These are phyloP conservation scores for Fonsecaea pedrosoi DNA, from an alignment of 2,329 filamentous ascomycete genomes.

Conservation along the genomic window DNA sequence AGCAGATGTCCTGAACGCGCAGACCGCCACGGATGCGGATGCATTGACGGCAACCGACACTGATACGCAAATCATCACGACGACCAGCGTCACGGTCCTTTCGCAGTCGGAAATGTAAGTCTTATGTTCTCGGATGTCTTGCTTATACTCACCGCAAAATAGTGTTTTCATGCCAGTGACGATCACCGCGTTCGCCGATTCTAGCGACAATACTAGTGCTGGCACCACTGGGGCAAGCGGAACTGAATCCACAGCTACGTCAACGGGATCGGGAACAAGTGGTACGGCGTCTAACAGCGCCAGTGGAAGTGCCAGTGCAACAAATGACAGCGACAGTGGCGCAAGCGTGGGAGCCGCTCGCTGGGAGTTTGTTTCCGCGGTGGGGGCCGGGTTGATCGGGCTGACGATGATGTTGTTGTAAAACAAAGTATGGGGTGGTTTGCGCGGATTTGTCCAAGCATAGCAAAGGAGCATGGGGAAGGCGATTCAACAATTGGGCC, in stretches of 20 bases:
- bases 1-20: slow-evolving; percentile 13
- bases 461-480: slow-evolving; percentile 1
- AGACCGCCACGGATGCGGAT: slow-evolving; percentile 14
- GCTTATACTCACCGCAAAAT: background rate
- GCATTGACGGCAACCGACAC: slow-evolving; percentile 15
- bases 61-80: slow-evolving; percentile 24
- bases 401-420: slow-evolving; percentile 1
- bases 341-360: background rate
- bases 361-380: slow-evolving; percentile 1
- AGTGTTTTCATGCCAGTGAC: slow-evolving; percentile 23
- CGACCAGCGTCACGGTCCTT: slow-evolving; percentile 22
- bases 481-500: background rate
- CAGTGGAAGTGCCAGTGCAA: background rate
- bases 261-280: background rate
- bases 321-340: background rate
- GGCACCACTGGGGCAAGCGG: slow-evolving; percentile 17
- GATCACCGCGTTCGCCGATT: slow-evolving; percentile 21
- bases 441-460: background rate
- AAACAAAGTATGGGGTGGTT: background rate
- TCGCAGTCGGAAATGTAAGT: slow-evolving; percentile 23
- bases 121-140: background rate
- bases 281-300: background rate
- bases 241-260: slow-evolving; percentile 20
- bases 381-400: background rate
- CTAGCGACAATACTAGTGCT: slow-evolving; percentile 4